Percentiles rank a stretch among this genome's conserved stretches.
Evolutionary conservation across 1,284 basidiomycete genomes (phyloP).

Genomic region (Apiotrichum montevideense): DNA sequence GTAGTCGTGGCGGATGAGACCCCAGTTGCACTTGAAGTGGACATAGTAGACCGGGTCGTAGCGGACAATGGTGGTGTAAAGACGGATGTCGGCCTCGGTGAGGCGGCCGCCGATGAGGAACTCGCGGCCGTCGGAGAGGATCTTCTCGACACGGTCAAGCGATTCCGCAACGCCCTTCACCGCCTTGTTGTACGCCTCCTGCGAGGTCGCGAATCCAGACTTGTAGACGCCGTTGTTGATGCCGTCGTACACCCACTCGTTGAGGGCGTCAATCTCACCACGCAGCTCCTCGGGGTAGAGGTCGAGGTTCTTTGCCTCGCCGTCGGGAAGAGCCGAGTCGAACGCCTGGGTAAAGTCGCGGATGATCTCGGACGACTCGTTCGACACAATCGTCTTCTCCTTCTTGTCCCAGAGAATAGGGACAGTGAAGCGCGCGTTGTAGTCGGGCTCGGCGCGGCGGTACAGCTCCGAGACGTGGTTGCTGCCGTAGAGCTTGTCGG

Average conservation of each 20-base stretch:
- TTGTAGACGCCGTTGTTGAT: slow-evolving; percentile 69
- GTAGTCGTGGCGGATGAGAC: slow-evolving; percentile 63
- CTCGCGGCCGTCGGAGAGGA: slow-evolving; percentile 64
- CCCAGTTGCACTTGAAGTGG: slow-evolving; percentile 92
- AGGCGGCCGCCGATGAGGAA: slow-evolving; percentile 74
- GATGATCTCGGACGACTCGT: slow-evolving; percentile 90
- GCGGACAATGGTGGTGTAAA: slow-evolving; percentile 82
- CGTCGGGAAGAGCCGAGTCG: slow-evolving; percentile 60
- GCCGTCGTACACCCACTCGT: slow-evolving; percentile 72
- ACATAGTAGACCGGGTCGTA: slow-evolving; percentile 82
- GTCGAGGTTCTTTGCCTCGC: slow-evolving; percentile 61
- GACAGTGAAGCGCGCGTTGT: slow-evolving; percentile 67
- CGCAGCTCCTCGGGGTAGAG: slow-evolving; percentile 69
- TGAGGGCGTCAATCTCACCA: slow-evolving; percentile 75
- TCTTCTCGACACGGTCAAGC: slow-evolving; percentile 73
- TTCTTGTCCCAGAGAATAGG: slow-evolving; percentile 97
- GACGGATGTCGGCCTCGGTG: slow-evolving; percentile 84
- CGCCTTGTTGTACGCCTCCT: slow-evolving; percentile 72
- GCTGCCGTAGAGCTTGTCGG: slow-evolving; percentile 63
- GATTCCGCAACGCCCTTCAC: slow-evolving; percentile 66
- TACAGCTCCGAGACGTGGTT: slow-evolving; percentile 82
- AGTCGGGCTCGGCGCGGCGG: slow-evolving; percentile 65
- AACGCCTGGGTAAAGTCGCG: slow-evolving; percentile 81
- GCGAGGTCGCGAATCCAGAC: slow-evolving; percentile 76
- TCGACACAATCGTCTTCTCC: slow-evolving; percentile 82